These are phyloP conservation scores for Talaromyces liani DNA, from an alignment of 495 filamentous ascomycete genomes.

Conservation along the genomic window DNA sequence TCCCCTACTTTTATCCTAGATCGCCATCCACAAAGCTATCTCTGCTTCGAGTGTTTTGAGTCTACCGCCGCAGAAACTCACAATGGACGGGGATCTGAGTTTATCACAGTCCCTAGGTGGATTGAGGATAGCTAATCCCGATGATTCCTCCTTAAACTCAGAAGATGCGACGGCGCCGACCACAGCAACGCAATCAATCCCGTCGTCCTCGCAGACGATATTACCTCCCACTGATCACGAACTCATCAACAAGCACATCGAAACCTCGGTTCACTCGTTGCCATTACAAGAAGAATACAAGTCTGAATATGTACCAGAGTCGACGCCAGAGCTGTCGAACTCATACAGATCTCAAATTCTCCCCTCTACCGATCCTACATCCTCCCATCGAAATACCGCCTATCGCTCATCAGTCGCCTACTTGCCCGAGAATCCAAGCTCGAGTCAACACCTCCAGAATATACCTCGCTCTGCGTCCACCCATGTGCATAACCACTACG, in stretches of 20 bases:
- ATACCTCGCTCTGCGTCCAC: slow-evolving; percentile 8
- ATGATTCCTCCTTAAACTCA: slow-evolving; percentile 64
- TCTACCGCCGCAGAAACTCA: slow-evolving; percentile 11
- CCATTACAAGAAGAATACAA: background rate
- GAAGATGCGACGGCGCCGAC: slow-evolving; percentile 28
- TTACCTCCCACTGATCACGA: background rate
- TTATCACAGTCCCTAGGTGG: slow-evolving; percentile 90
- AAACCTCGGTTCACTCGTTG: background rate
- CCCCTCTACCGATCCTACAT: background rate
- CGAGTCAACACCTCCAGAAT: slow-evolving; percentile 18
- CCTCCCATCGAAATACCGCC: slow-evolving; percentile 1
- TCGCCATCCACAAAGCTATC: background rate
- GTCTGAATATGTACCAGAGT: background rate
- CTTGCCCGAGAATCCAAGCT: slow-evolving; percentile 15
- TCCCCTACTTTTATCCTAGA: slow-evolving; percentile 3
- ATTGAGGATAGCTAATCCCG: slow-evolving; percentile 94
- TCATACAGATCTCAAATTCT: slow-evolving; percentile 8
- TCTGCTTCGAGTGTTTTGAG: background rate
- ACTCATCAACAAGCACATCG: background rate
- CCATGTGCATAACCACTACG: slow-evolving; percentile 36
- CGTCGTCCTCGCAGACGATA: slow-evolving; percentile 13
- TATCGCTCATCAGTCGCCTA: slow-evolving; percentile 22
- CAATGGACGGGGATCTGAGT: slow-evolving; percentile 89
- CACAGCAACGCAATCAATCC: slow-evolving; percentile 11
- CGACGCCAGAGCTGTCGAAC: background rate